Percentiles rank a stretch among this genome's conserved stretches.
phyloP scores from a whole-genome alignment of 257 asterid species.

The Plantago elongata region DNA sequence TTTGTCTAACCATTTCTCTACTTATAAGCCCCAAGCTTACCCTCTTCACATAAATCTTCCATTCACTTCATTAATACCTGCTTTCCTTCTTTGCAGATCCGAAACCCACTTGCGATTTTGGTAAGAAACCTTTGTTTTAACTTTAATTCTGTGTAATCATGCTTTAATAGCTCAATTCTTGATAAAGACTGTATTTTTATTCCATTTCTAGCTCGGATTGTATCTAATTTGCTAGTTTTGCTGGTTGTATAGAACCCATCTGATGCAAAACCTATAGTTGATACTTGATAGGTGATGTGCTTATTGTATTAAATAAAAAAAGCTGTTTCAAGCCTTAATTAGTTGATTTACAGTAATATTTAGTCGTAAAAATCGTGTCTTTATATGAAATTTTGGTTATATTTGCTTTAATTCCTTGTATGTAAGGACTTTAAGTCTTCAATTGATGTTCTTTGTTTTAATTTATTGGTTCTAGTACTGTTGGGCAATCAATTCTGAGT shows the following conservation, averaged over 20 bases:
- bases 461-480: background rate
- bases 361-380: too few relatives aligned
- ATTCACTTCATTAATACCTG: background rate
- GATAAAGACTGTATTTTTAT: constrained; percentile 25
- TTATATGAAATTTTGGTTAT: constrained; percentile 4
- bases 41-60: background rate
- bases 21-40: background rate
- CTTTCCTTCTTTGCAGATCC: constrained; percentile 27
- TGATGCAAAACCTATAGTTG: too few relatives aligned
- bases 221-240: constrained; percentile 10
- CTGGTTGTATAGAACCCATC: background rate
- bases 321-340: background rate
- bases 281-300: too few relatives aligned
- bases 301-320: too few relatives aligned
- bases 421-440: constrained; percentile 20
- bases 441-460: background rate
- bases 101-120: constrained; percentile 21
- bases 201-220: constrained; percentile 1
- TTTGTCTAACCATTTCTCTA: background rate
- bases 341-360: background rate
- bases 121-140: constrained; percentile 22
- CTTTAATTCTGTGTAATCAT: background rate
- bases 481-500: constrained; percentile 16
- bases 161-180: background rate
- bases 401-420: background rate